A percentile compares a stretch with the other conserved stretches of the same genome.
Evolutionary conservation across 1,284 basidiomycete genomes (phyloP).

Genomic region (Naganishia cerealis): DNA sequence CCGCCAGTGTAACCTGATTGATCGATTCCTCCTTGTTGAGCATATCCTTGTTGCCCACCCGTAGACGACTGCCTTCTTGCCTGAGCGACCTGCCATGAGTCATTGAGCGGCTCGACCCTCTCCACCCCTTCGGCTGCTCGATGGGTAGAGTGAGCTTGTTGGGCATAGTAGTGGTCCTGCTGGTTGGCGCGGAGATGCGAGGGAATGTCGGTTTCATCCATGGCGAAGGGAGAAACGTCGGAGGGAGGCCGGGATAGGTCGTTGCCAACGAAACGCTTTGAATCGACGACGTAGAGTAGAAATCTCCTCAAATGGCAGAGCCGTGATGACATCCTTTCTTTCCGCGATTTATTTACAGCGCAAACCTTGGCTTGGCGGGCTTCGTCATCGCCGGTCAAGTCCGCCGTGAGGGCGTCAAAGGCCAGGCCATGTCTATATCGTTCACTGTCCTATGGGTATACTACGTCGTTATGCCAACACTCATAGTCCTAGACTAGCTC

Average conservation of each 20-base stretch:
- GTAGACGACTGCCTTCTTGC: background rate
- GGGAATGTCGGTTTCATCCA: slow-evolving; percentile 29
- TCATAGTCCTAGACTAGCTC: slow-evolving; percentile 7
- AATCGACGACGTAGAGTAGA: no score
- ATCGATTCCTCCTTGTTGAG: background rate
- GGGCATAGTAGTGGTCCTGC: slow-evolving; percentile 14
- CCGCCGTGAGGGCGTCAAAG: no score
- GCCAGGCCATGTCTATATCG: no score
- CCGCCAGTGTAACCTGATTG: background rate
- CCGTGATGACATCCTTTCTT: no score
- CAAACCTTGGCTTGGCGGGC: no score
- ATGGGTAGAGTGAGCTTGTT: slow-evolving; percentile 6
- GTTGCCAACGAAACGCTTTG: no score
- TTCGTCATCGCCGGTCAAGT: no score
- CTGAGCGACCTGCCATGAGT: slow-evolving; percentile 8
- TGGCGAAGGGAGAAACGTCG: background rate
- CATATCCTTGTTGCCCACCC: background rate
- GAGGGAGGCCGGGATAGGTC: background rate
- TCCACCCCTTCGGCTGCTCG: slow-evolving; percentile 29
- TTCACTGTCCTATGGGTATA: no score
- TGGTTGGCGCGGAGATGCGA: slow-evolving; percentile 23
- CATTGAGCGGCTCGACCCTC: slow-evolving; percentile 26
- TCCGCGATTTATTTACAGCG: no score
- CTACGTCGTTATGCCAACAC: background rate
- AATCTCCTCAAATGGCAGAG: no score